A percentile compares a stretch with the other conserved stretches of the same genome.
phyloP scores from a whole-genome alignment of 176 grass and related monocot species.

The Carex littledalei region DNA sequence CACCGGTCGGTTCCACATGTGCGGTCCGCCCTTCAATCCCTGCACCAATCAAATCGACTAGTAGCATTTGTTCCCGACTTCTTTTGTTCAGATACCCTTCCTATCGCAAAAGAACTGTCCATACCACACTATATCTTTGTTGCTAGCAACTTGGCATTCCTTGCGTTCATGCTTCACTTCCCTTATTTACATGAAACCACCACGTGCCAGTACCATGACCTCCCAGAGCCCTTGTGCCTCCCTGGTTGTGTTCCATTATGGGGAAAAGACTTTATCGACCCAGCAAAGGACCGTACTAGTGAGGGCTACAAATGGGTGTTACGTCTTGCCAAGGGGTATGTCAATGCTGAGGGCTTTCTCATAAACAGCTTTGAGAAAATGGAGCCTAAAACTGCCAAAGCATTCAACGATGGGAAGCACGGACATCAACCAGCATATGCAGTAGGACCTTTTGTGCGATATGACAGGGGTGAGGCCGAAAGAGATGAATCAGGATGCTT shows the following conservation, averaged over 20 bases:
- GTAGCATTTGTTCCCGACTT: constrained; percentile 31
- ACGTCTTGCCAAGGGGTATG: constrained; percentile 4
- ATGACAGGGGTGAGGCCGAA: not conserved
- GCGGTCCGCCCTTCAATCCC: not conserved
- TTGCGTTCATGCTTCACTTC: constrained; percentile 3
- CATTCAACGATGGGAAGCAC: constrained; percentile 14
- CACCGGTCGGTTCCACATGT: constrained; percentile 4
- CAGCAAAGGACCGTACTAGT: not conserved
- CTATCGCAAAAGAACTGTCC: constrained; percentile 18
- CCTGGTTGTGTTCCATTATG: constrained; percentile 36
- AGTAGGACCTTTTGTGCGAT: constrained; percentile 35
- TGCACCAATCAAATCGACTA: constrained; percentile 4
- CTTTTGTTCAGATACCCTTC: constrained; percentile 21
- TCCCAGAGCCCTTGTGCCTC: constrained; percentile 25
- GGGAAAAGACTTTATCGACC: constrained; percentile 24
- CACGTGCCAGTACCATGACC: constrained; percentile 25
- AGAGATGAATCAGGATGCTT: constrained; percentile 31
- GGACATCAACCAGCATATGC: constrained; percentile 31
- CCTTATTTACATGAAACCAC: constrained; percentile 26
- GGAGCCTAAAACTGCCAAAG: constrained; percentile 30
- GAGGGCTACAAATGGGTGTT: constrained; percentile 13
- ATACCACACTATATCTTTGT: constrained; percentile 27
- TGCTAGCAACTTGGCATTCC: constrained; percentile 14
- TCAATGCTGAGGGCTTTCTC: constrained; percentile 31
- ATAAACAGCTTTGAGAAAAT: constrained; percentile 38